Base-by-base conservation (phyloP, 1,139 yeast species). In the Blastobotrys apis region DNA sequence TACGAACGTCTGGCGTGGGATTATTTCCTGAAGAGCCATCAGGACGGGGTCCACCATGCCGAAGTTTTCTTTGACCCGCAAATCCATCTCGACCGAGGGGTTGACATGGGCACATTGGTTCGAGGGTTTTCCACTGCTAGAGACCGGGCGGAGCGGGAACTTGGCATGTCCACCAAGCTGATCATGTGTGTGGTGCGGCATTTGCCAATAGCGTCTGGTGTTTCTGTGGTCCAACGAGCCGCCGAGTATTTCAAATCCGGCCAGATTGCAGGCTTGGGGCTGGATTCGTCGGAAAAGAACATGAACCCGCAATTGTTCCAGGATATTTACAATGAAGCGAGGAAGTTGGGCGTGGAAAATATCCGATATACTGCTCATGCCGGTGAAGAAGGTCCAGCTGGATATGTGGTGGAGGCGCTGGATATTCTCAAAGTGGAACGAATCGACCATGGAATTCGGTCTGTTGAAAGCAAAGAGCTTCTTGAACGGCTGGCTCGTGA, bases 21-120 rank as follows among this genome's bases (percentile, higher is more conserved):
- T 8, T 84, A 84, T 63, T 81, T 84, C 64, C 63, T 62, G 40
- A 77, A 73, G 53, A 86, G 86, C 5, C 63, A 74, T 43, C 53
- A 61, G 3, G 87, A 84, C 58, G 86, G 86, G 15, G 56, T 60
- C 27, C 63, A 63, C 40, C 87, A 81, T 59, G 72, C 82, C 1
- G 94, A 84, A 63, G 78, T 81, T 0, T 84, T 84, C 61, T 84
- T 82, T 55, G 94, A 84, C 58, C 94, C 94, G 20, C 94, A 84
- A 65, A 87, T 87, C 21, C 94, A 84, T 58, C 72, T 82, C 25
- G 81, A 79, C 50, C 71, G 94, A 56, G 83, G 80, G 6, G 68
- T 84, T 38, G 56, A 71, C 16, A 65, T 83, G 39, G 81, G 78
- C 17, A 66, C 71, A 2, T 84, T 84, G 16, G 76, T 83, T 17